Base-by-base conservation (phyloP, 805 yeast species). In the Candida montana region DNA sequence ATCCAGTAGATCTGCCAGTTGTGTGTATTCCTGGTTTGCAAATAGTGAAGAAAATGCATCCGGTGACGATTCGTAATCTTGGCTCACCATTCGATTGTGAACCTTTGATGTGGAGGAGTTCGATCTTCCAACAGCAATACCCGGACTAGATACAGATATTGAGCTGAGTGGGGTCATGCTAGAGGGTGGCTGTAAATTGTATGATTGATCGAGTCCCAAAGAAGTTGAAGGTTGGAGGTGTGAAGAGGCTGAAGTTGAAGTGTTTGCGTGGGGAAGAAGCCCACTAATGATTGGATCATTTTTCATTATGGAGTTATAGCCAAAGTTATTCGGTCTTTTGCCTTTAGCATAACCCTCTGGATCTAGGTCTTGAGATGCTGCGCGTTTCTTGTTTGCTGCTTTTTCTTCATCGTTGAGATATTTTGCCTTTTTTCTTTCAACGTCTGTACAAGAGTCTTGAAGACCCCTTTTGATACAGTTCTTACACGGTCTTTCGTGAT, bases 391-490 rank as follows among this genome's bases (percentile, higher is more conserved):
- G 16, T 33, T 20, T 6, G 18, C 20, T 15, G 23, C 3, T 33
- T 33, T 40, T 32, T 38, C 42, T 9, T 34, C 44, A 26, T 48
- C 55, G 10, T 39, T 40, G 0, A 53, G 30, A 37, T 57, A 57
- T 37, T 61, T 61, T 20, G 75, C 76, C 35, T 70, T 52, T 54
- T 77, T 80, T 21, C 88, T 59, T 30, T 69, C 71, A 6, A 78
- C 74, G 55, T 82, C 85, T 29, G 62, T 64, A 57, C 93, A 83
- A 11, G 66, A 52, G 40, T 67, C 72, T 2, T 65, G 72, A n/a
- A 77, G 57, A 18, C 77, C 75, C 42, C 90, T 61, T 55, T 82
- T 83, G 17, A 69, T 52, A 61, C 93, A 83, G 55, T 83, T 83
- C 48, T 71, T 71, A 52, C 91, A 83, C 0, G 93, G 91, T 43